phyloP scores from a whole-genome alignment of 2,329 filamentous ascomycete genomes.

The Ilyonectria mors-panacis region DNA sequence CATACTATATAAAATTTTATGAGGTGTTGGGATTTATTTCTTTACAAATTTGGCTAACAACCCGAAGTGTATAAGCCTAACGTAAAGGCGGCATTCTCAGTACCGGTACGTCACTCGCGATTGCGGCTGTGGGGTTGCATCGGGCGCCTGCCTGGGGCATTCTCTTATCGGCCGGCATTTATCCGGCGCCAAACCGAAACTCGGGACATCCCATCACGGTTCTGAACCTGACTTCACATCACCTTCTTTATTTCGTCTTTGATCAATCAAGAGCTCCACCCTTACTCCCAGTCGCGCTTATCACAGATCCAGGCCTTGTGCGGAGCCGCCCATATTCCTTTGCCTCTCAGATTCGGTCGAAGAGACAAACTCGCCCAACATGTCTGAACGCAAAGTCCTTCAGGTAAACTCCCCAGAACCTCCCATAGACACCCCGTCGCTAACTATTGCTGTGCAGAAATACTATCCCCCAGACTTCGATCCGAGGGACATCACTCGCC shows the following conservation, averaged over 20 bases:
- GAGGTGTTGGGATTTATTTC: no score
- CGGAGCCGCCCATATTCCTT: no score
- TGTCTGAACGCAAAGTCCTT: slow-evolving; percentile 91
- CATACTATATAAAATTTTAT: no score
- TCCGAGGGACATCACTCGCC: slow-evolving; percentile 82
- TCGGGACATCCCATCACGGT: background rate
- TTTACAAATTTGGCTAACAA: no score
- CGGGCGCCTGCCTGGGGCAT: background rate
- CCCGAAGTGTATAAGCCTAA: background rate
- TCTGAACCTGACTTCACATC: background rate
- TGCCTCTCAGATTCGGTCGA: background rate
- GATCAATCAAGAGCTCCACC: background rate
- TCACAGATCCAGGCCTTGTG: no score
- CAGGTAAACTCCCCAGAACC: slow-evolving; percentile 40
- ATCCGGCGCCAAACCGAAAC: slow-evolving; percentile 3
- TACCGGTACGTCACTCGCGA: background rate
- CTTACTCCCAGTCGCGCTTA: background rate
- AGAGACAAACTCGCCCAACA: slow-evolving; percentile 57
- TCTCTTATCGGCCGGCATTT: slow-evolving; percentile 16
- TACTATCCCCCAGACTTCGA: slow-evolving; percentile 89
- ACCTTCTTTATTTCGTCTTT: background rate
- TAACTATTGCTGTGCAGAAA: slow-evolving; percentile 55
- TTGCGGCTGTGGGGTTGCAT: background rate
- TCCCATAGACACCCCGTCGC: background rate
- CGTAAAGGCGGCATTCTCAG: background rate